Evolutionary conservation across 2,329 filamentous ascomycete species (phyloP).

Genomic region (Curvularia spicifera): DNA sequence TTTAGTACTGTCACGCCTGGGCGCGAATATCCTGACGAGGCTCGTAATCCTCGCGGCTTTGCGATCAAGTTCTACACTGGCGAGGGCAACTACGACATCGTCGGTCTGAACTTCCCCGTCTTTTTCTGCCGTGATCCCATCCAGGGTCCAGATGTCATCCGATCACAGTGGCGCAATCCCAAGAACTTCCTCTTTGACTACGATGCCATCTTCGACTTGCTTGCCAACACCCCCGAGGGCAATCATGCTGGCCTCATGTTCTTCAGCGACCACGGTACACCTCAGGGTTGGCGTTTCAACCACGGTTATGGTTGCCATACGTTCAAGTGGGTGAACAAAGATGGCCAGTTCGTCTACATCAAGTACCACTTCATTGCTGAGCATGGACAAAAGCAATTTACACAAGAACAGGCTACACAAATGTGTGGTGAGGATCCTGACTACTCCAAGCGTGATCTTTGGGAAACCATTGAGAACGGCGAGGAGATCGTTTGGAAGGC

Average conservation of each 20-base stretch:
- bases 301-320: conserved; percentile 56
- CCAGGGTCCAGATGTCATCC: conserved; percentile 57
- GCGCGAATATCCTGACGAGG: conserved; percentile 54
- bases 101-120: conserved; percentile 57
- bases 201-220: conserved; percentile 57
- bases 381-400: conserved; percentile 58
- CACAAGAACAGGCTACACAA: conserved; percentile 53
- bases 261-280: conserved; percentile 59
- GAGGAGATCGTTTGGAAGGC: conserved; percentile 54
- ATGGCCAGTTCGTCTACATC: conserved; percentile 59
- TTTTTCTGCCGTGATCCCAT: conserved; percentile 60
- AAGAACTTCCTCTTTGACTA: conserved; percentile 59
- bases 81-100: conserved; percentile 59
- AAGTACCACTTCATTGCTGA: conserved; percentile 59
- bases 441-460: conserved; percentile 58
- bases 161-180: conserved; percentile 56
- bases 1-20: conserved; percentile 56
- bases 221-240: conserved; percentile 56
- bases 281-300: conserved; percentile 53
- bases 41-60: conserved; percentile 57
- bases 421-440: conserved; percentile 59
- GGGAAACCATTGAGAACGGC: conserved; percentile 53
- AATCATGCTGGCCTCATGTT: conserved; percentile 60
- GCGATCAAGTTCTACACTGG: conserved; percentile 59
- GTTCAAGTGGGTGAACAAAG: conserved; percentile 57